Conservation (phyloP, 2,329 filamentous ascomycete genomes). For the Xylaria sp. region DNA sequence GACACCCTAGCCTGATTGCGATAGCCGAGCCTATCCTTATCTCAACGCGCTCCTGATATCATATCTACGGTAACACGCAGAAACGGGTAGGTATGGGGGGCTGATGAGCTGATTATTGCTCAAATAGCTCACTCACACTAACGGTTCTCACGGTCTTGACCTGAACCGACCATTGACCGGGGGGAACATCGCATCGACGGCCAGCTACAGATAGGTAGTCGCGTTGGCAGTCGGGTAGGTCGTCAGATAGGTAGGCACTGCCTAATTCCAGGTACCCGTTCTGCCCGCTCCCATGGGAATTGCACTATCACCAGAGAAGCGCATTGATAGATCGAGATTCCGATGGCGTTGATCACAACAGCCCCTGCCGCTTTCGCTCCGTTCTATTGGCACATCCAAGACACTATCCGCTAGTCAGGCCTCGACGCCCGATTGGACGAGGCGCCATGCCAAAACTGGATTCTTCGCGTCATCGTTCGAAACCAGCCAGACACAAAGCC, state of each 20-base stretch:
- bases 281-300: slow-evolving; percentile 17
- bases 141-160: no score
- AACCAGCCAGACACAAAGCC: slow-evolving; percentile 4
- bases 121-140: no score
- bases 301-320: slow-evolving; percentile 8
- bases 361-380: not conserved
- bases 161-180: no score
- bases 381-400: slow-evolving; percentile 8
- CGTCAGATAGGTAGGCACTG: no score
- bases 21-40: not conserved
- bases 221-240: no score
- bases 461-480: slow-evolving; percentile 24
- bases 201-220: no score
- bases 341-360: slow-evolving; percentile 8
- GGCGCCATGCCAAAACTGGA: slow-evolving; percentile 17
- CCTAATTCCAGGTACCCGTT: no score
- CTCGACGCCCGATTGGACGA: slow-evolving; percentile 17
- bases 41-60: not conserved
- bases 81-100: no score
- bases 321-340: slow-evolving; percentile 20
- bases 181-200: no score
- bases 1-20: not conserved
- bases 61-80: no score
- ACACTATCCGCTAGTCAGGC: not conserved
- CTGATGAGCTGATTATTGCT: no score